These are phyloP conservation scores for Auricularia sp. DNA, from an alignment of 768 basidiomycete genomes.

Conservation along the genomic window DNA sequence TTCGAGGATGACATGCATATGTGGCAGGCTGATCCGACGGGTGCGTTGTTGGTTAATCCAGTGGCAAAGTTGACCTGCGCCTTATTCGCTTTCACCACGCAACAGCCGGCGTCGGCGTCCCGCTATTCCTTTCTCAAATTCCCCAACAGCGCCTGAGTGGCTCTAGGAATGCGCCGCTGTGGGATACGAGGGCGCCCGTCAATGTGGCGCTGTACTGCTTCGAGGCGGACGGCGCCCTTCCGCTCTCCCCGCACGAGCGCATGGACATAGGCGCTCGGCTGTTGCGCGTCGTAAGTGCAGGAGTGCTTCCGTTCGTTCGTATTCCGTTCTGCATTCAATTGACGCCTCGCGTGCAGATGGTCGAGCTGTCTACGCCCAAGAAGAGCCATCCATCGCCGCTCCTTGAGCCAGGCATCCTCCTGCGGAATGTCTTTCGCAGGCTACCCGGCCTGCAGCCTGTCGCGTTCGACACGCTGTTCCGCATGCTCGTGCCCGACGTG, in stretches of 20 bases:
- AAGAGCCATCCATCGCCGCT: not conserved
- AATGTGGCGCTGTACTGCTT: not conserved
- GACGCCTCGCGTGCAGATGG: not conserved
- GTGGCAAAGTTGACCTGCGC: not conserved
- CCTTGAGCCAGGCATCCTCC: not conserved
- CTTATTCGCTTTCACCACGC: not conserved
- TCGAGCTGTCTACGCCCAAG: not conserved
- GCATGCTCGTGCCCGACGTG: not conserved
- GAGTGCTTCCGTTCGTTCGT: not conserved
- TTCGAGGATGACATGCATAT: not conserved
- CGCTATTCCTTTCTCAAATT: not conserved
- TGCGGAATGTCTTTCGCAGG: not conserved
- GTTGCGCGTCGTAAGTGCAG: not conserved
- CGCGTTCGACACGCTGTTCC: not conserved
- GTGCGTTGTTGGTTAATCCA: not conserved
- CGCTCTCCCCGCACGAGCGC: not conserved
- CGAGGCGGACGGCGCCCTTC: not conserved
- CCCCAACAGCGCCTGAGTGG: not conserved
- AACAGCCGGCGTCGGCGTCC: not conserved
- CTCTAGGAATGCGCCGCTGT: not conserved
- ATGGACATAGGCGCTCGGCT: not conserved
- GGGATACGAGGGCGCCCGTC: not conserved
- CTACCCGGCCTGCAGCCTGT: not conserved
- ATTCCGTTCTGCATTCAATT: not conserved
- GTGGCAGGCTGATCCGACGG: not conserved